Evolutionary conservation across 805 yeast species (phyloP).

Genomic region (Candida sonorensis): DNA sequence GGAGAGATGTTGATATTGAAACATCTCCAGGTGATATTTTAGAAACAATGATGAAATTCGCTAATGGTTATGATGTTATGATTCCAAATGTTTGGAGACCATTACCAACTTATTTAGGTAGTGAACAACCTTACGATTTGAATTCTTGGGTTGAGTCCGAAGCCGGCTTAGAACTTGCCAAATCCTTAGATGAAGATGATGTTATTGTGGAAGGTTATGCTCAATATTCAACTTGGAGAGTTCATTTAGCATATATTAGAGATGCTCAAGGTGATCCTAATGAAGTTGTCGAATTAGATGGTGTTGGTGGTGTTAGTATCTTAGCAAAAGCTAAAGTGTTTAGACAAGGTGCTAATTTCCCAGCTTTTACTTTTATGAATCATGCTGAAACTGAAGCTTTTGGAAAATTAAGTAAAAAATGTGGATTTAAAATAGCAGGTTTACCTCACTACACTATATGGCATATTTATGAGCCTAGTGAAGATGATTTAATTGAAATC

Average conservation of each 20-base stretch:
- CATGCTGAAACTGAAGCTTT: conserved; percentile 89
- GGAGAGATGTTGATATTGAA: conserved; percentile 87
- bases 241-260: conserved; percentile 69
- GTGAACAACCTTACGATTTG: conserved; percentile 91
- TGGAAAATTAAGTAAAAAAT: conserved; percentile 70
- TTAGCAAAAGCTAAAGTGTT: conserved; percentile 68
- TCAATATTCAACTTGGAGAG: conserved; percentile 82
- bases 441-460: conserved; percentile 84
- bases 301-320: conserved; percentile 84
- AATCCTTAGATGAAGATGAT: conserved; percentile 64
- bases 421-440: conserved; percentile 83
- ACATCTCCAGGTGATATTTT: conserved; percentile 73
- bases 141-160: conserved; percentile 94
- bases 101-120: conserved; percentile 82
- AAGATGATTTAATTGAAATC: conserved; percentile 68
- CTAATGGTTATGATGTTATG: conserved; percentile 57
- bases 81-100: conserved; percentile 97
- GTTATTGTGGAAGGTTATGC: conserved; percentile 87
- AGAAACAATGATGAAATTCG: conserved; percentile 61
- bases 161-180: conserved; percentile 63
- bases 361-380: conserved; percentile 76
- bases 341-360: conserved; percentile 75
- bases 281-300: conserved; percentile 68
- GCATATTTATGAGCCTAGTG: conserved; percentile 89
- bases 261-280: conserved; percentile 52